Evolutionary conservation across 208 protist species (phyloP), one percentile per base, ranked within the genome.

Genomic region (Acanthamoeba castellanii): DNA sequence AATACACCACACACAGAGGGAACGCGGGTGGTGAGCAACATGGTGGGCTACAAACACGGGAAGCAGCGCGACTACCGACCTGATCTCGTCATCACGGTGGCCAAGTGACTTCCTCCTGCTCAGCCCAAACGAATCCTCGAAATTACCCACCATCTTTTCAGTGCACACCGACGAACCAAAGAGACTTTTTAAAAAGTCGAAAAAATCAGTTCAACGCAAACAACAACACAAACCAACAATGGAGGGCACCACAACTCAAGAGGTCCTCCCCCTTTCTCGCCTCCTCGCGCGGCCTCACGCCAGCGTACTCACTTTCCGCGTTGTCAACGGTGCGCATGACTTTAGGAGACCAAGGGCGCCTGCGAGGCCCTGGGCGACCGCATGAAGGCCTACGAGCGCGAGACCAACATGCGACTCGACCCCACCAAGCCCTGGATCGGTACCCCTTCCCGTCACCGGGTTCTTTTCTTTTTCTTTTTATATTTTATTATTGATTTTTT

Each of bases 331-430:
- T 47, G 45, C 45, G 45, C 11, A 14, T 47, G 13, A 47, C 45
- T 47, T 11, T 64, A 81, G 61, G n/a, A 50, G 27, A 72, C 25
- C 47, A 50, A 95, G 74, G 30, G 57, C 42, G 74, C 32, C 3
- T 88, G 81, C 50, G 81, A 88, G 6, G 81, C 81, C 6, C 61
- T 96, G 7, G 95, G 95, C 27, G 95, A 96, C 37, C 32, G 95
- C 30, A 96, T 96, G 95, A 96, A 96, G 47, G 30, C 20, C 27
- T 96, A 96, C 93, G 95, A 96, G 78, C 37, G n/a, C 18, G 47
- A 89, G 16, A 90, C 76, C 32, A 91, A 20, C 55, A 59, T 68
- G 3, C 16, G 78, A 11, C 34, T 96, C 11, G 32, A 92, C 66
- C 70, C 50, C 20, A 81, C 92, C 30, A 50, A 81, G 61, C 59